phyloP scores from a whole-genome alignment of 768 basidiomycete genomes.

The Podaxis pistillaris region DNA sequence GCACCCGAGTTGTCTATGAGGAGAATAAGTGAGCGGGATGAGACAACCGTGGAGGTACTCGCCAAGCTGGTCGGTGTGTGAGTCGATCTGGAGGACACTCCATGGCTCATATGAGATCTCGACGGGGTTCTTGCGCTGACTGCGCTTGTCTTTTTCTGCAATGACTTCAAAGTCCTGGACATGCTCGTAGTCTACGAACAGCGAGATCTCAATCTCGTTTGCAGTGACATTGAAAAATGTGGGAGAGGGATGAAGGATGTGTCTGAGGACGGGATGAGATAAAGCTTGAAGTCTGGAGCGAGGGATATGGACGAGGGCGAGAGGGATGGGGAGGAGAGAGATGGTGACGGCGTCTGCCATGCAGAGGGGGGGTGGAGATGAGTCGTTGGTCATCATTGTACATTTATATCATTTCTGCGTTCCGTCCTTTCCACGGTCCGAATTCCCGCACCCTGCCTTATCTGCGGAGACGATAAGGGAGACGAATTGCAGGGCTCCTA shows the following conservation, averaged over 20 bases:
- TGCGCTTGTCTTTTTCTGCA: conserved; percentile 55
- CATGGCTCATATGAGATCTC: conserved; percentile 74
- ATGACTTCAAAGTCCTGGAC: conserved; percentile 61
- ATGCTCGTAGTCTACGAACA: conserved; percentile 62
- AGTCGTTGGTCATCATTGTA: not conserved
- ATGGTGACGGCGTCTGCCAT: conserved; percentile 45
- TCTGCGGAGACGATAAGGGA: not conserved
- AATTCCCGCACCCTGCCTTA: not conserved
- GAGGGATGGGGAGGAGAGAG: conserved; percentile 66
- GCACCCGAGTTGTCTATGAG: conserved; percentile 63
- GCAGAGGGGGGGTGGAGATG: not conserved
- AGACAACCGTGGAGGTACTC: conserved; percentile 20
- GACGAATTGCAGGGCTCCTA: not conserved
- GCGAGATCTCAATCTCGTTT: conserved; percentile 76
- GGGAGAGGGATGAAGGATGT: conserved; percentile 65
- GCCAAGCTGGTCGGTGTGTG: conserved; percentile 72
- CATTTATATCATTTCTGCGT: not conserved
- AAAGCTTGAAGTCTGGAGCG: conserved; percentile 61
- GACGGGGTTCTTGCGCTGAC: conserved; percentile 49
- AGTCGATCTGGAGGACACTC: conserved; percentile 81
- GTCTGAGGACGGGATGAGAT: conserved; percentile 61
- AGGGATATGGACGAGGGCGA: conserved; percentile 75
- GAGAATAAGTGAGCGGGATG: conserved; percentile 1
- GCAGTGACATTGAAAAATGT: conserved; percentile 74
- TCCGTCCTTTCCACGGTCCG: not conserved